Conservation (phyloP, 345 rosid genomes). For the Bretschneidera sinensis region DNA sequence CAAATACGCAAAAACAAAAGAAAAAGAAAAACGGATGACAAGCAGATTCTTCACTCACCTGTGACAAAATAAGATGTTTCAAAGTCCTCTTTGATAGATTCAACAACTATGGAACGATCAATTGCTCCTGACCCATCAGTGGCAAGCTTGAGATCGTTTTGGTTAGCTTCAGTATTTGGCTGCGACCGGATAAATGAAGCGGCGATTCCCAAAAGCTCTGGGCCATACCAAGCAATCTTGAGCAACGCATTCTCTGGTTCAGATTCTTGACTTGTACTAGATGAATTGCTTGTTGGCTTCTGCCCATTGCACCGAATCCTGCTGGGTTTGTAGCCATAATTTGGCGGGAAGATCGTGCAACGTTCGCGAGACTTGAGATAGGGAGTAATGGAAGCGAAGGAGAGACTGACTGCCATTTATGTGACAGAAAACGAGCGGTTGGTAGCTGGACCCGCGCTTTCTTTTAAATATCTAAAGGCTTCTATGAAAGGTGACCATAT, state of each 20-base stretch:
- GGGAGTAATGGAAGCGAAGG: constrained; percentile 29
- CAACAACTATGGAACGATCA: constrained; percentile 55
- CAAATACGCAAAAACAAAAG: too few species aligned
- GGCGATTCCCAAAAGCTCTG: constrained; percentile 89
- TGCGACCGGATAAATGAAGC: constrained; percentile 66
- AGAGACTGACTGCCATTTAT: constrained; percentile 45
- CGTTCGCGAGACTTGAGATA: constrained; percentile 19
- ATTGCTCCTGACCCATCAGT: constrained; percentile 48
- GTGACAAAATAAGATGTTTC: constrained; percentile 83
- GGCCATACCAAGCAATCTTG: constrained; percentile 88
- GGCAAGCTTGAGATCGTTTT: constrained; percentile 20
- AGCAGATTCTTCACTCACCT: constrained; percentile 30
- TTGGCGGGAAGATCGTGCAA: constrained; percentile 11
- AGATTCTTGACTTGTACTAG: constrained; percentile 25
- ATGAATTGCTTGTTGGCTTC: constrained; percentile 29
- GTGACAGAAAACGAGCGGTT: neutral
- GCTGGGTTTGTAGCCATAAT: constrained; percentile 11
- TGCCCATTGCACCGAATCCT: constrained; percentile 31
- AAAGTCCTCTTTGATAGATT: constrained; percentile 66
- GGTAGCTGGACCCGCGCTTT: constrained; percentile 13
- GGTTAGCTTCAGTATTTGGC: constrained; percentile 19
- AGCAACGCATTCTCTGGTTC: constrained; percentile 66
- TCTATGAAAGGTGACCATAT: constrained; percentile 21
- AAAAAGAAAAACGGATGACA: too few species aligned
- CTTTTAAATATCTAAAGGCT: constrained; percentile 19